Evolutionary conservation across 2,329 filamentous ascomycete species (phyloP).

Genomic region (Exserohilum rostratum): DNA sequence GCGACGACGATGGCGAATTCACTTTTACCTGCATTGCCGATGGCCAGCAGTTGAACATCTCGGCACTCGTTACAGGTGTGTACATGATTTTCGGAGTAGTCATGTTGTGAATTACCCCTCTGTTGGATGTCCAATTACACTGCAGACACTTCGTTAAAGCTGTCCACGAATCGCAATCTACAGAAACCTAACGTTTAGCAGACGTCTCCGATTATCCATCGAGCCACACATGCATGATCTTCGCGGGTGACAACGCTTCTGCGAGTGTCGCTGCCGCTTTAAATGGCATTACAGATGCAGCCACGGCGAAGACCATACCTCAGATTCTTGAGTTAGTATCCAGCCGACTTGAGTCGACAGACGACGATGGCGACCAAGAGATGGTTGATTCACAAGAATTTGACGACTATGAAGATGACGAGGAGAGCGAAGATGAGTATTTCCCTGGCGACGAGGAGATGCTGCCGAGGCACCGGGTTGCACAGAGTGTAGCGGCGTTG

Average conservation of each 20-base stretch:
- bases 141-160: conserved; percentile 1
- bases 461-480: conserved; percentile 36
- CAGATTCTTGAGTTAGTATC: conserved; percentile 58
- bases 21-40: conserved; percentile 58
- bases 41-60: conserved; percentile 44
- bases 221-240: conserved; percentile 64
- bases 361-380: conserved; percentile 51
- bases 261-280: conserved; percentile 52
- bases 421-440: conserved; percentile 35
- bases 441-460: conserved; percentile 50
- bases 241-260: conserved; percentile 57
- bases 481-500: conserved; percentile 1
- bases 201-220: conserved; percentile 67
- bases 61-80: conserved; percentile 46
- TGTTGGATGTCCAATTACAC: too few relatives aligned
- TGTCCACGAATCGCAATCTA: background rate
- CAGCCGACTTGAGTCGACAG: conserved; percentile 39
- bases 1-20: conserved; percentile 75
- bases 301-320: conserved; percentile 53
- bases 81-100: background rate
- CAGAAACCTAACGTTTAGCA: conserved; percentile 15
- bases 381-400: conserved; percentile 50
- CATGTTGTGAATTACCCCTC: too few relatives aligned
- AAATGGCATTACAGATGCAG: conserved; percentile 51
- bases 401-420: conserved; percentile 41